Evolutionary conservation across 2,329 filamentous ascomycete species (phyloP), one percentile per base, ranked within the genome.

Genomic region (Trichoderma lentiforme): DNA sequence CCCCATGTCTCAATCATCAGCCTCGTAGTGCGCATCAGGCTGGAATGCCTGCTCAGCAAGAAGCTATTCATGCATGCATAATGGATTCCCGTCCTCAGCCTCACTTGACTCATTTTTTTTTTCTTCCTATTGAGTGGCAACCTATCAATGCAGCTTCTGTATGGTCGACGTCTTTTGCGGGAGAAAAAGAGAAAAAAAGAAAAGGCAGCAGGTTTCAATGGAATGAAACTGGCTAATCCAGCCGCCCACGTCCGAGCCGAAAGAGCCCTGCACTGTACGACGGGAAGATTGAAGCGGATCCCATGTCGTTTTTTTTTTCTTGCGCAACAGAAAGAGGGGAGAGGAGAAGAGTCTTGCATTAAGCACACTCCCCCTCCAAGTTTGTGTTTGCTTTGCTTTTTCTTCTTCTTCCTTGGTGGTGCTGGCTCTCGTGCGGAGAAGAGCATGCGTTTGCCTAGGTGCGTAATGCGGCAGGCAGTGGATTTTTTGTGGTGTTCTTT

Each of bases 311-410:
- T 57, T 56, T 56, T 53, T 30, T 53, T 39, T 47, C 21, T 65
- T 66, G 43, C 63, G 47, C 63, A 66, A 56, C 21, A 32, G 47
- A 18, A 51, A 65, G 62, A 65, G 62, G 62, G 43, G 18, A 60
- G 32, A 64, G 62, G 39, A 28, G 8, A 58, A 18, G 43, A 30
- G 43, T 53, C 47, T 53, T 53, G 30, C 12, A 30, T 66, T 66
- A 66, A 56, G 63, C 47, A 56, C 63, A 66, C 63, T 66, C 63
- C 63, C 57, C 63, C 63, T 66, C 63, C 63, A 56, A 34, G 63
- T 36, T 26, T 34, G 32, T 61, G 28, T n/a, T 32, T 51, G 15
- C 47, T 34, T 21, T 30, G 28, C 28, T 43, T 43, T 43, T 24
- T 8, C n/a, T 21, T 3, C 18, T 32, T 32, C 18, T 64, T 30